phyloP scores from a whole-genome alignment of 176 grass and related monocot genomes.

The Rhipidocladum racemiflorum region DNA sequence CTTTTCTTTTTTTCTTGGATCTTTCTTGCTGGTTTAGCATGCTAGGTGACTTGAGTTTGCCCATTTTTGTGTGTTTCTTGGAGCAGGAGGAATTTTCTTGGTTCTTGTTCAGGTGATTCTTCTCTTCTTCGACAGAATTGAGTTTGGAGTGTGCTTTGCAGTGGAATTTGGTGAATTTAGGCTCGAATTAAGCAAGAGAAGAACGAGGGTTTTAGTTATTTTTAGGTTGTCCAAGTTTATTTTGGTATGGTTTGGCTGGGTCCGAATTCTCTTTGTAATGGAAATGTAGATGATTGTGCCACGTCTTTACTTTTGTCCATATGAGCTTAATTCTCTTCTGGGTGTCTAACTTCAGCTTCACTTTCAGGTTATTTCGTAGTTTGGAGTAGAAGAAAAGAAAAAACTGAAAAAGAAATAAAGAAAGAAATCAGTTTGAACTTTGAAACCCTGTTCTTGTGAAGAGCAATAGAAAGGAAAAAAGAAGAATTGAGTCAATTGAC shows the following conservation, averaged over 20 bases:
- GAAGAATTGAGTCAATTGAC: conserved; percentile 6
- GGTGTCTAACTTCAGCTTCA: not conserved
- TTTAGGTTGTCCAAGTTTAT: not conserved
- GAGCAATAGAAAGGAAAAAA: not conserved
- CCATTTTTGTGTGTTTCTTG: not conserved
- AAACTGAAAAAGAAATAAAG: not conserved
- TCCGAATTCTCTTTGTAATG: not conserved
- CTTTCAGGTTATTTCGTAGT: not conserved
- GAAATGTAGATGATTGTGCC: not conserved
- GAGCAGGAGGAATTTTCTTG: not conserved
- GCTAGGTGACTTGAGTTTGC: not conserved
- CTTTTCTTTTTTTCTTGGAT: not conserved
- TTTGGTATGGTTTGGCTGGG: not conserved
- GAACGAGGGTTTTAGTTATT: not conserved
- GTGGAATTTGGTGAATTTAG: not conserved
- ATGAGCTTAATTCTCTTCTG: not conserved
- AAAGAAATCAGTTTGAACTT: conserved; percentile 8
- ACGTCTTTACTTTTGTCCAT: not conserved
- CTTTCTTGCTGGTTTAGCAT: not conserved
- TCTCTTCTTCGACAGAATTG: not conserved
- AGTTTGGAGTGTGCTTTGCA: not conserved
- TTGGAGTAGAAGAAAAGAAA: not conserved
- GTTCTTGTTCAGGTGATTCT: not conserved
- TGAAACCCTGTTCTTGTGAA: not conserved
- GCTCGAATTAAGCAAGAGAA: not conserved